Base-by-base conservation (phyloP, 164 flowering plant species). In the Platanus orientalis region DNA sequence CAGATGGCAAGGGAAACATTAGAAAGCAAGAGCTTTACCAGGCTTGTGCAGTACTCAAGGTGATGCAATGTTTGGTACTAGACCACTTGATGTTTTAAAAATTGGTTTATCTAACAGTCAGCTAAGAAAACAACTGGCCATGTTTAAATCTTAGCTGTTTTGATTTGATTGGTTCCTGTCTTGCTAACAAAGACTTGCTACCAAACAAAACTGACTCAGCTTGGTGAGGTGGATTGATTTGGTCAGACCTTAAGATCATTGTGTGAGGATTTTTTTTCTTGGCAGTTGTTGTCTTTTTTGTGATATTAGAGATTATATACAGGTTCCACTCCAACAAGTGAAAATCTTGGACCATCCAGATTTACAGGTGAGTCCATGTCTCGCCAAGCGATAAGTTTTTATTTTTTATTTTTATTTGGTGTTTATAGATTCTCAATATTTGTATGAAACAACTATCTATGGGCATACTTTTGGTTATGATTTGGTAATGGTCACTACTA, bases 31-130 rank as follows among this genome's bases (percentile, higher is more conserved):
- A 90, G 64, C 83, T 90, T 16, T 81, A 82, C 59, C 69, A 72
- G 45, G 97, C 97, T 54, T 90, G 89, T 75, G 81, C 80, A 26
- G 57, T 80, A 51, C 84, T 89, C 48, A 83, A 84, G 95, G 97
- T 89, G 68, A 73, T 65, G 20, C 54, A 14, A 16, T n/a, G 36
- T n/a, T 54, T 48, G 48, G 50, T 20, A 27, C 17, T 7, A 53
- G 6, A 66, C 23, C 14, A 25, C 28, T 34, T 23, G 17, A 49
- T 51, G 23, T 26, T 21, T 55, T 29, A 20, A 23, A 11, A 10
- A 57, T 53, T 47, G 12, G 29, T 21, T 45, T 29, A 36, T 6
- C n/a, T 21, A 50, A 28, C 28, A 32, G 14, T 26, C 54, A 54
- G 36, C 13, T 44, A 32, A 42, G 27, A 26, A 16, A 27, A 6